A percentile compares a stretch with the other conserved stretches of the same genome.
These are phyloP conservation scores for Boletus bicolor DNA, from an alignment of 768 basidiomycete genomes.

Conservation along the genomic window DNA sequence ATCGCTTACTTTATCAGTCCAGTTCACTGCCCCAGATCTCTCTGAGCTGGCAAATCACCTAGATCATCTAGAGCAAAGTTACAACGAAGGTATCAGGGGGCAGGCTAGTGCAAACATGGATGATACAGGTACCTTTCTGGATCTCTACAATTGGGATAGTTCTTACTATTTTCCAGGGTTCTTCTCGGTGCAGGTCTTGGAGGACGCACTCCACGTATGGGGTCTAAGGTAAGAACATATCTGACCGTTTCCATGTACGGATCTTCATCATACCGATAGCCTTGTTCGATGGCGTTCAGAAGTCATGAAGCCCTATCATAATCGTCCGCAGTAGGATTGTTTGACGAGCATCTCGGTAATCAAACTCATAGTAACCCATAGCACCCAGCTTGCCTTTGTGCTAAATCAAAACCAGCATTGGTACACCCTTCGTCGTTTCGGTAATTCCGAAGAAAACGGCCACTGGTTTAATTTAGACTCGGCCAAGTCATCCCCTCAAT, in stretches of 20 bases:
- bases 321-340: conserved; percentile 66
- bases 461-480: conserved; percentile 94
- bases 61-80: conserved; percentile 62
- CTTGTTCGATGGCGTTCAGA: conserved; percentile 84
- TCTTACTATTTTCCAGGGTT: conserved; percentile 51
- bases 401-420: conserved; percentile 86
- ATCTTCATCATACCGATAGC: conserved; percentile 29
- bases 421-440: conserved; percentile 85
- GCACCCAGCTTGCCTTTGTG: conserved; percentile 82
- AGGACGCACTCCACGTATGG: conserved; percentile 82
- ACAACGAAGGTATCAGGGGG: conserved; percentile 45
- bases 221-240: conserved; percentile 58
- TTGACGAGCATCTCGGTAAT: not conserved
- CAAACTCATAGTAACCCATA: conserved; percentile 29
- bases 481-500: conserved; percentile 64
- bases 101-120: conserved; percentile 79
- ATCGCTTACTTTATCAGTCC: conserved; percentile 15
- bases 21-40: conserved; percentile 82
- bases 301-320: conserved; percentile 72
- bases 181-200: conserved; percentile 88
- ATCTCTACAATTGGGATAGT: not conserved
- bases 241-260: not conserved
- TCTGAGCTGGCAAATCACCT: conserved; percentile 68
- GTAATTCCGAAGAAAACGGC: conserved; percentile 45
- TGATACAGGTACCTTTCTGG: conserved; percentile 61